A percentile compares a stretch with the other conserved stretches of the same genome.
Evolutionary conservation across 2,329 filamentous ascomycete genomes (phyloP).

Genomic region (Pseudocercospora vitis): DNA sequence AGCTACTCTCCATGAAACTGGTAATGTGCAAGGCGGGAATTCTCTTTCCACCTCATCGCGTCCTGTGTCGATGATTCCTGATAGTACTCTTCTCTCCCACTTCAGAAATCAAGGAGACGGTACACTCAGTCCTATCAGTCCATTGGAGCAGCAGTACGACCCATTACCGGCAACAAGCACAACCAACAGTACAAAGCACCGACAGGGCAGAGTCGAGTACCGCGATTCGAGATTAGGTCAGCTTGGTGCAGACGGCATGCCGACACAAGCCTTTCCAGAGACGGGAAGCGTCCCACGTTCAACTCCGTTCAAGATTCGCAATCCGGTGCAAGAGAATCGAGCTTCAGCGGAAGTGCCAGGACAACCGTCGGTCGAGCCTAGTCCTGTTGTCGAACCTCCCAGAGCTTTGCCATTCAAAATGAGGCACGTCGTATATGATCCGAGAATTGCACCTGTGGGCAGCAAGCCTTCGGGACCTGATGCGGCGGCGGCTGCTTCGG

Average conservation of each 20-base stretch:
- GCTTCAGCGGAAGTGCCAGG: conserved; percentile 10
- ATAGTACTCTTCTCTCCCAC: conserved; percentile 15
- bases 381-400: conserved; percentile 15
- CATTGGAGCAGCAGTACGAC: conserved; percentile 1
- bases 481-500: conserved; percentile 6
- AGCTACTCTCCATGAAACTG: conserved; percentile 14
- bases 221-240: conserved; percentile 30
- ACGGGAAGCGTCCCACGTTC: conserved; percentile 13
- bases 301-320: conserved; percentile 33
- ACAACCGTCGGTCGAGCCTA: conserved; percentile 6
- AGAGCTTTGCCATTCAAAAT: conserved; percentile 31
- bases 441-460: conserved; percentile 23
- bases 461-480: conserved; percentile 16
- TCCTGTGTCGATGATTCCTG: conserved; percentile 23
- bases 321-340: conserved; percentile 31
- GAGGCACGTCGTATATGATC: conserved; percentile 30
- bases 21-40: conserved; percentile 8
- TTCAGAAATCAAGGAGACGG: conserved; percentile 21
- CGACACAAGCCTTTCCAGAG: conserved; percentile 27
- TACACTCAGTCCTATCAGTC: conserved; percentile 21
- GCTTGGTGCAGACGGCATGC: conserved; percentile 36
- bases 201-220: conserved; percentile 21
- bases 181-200: conserved; percentile 10
- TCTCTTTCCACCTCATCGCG: conserved; percentile 14
- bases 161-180: too few relatives aligned